Evolutionary conservation across 1,284 basidiomycete genomes (phyloP), one percentile per base, ranked within the genome.

Genomic region (Ustilago lituana): DNA sequence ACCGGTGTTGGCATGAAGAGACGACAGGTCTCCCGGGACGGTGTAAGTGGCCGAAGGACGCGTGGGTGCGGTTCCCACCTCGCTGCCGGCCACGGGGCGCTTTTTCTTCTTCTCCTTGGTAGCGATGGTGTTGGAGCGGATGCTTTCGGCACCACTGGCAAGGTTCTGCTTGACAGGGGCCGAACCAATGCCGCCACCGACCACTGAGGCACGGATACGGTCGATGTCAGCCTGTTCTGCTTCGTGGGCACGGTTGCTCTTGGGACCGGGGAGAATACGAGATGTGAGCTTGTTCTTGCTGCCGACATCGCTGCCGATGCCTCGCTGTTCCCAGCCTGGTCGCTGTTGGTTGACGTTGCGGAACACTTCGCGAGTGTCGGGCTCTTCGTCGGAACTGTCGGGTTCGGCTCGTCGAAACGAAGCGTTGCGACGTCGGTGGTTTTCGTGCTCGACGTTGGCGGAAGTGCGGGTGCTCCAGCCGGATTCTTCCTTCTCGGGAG

Each of bases 371-470:
- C 70, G 57, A 1, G 51, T 49, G 43, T 73, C 70, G 37, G 75
- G 72, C 56, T 79, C 73, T 22, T 80, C 79, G 38, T 77, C 76
- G 23, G 68, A 69, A 45, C 68, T 73, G 59, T 74, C 76, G 20
- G 64, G 61, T 19, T 59, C 69, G 14, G 38, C 61, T 12, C 68
- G 49, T 39, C 64, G 58, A 5, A 65, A 35, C 7, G 60, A 38
- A 19, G 53, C 43, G 38, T 43, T 49, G 32, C 57, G 58, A 17
- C 51, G 51, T 27, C 53, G 40, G 6, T 63, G 50, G 36, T 24
- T 36, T 7, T 62, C 52, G n/a, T n/a, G n/a, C 7, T 61, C 48
- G 31, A 52, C 48, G 31, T 61, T 63, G 43, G 12, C 50, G n/a
- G 48, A 24, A 19, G 60, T 72, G 36, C 73, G 67, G 9, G 75